Evolutionary conservation across 495 filamentous ascomycete genomes (phyloP), one percentile per base, ranked within the genome.

Genomic region (Neurospora discreta): DNA sequence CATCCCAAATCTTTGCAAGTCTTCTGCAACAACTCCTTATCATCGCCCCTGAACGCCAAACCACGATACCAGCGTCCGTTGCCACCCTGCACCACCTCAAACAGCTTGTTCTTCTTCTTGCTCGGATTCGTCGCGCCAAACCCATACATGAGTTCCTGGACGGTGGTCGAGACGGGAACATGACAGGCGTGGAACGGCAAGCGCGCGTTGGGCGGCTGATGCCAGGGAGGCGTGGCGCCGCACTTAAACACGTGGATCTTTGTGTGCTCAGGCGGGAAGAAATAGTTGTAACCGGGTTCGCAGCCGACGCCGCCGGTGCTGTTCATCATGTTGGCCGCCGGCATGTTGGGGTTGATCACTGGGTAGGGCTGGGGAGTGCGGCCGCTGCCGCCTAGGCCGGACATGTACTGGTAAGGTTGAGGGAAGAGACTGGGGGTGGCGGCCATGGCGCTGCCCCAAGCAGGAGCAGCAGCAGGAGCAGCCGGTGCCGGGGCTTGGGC

Each of bases 281-380:
- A 80, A 75, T 86, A 87, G 76, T 86, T 83, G 76, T 83, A 86
- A 5, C 84, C 84, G 0, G 84, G 84, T 73, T 86, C 84, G 41
- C 81, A 80, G 43, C 84, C 85, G 8, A 79, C 76, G 41, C 89
- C 90, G 18, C 88, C 88, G 13, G 86, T 85, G 18, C 84, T 81
- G 70, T 89, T 84, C 26, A 81, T 80, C 43, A 90, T 75, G 77
- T 91, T 88, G 68, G 89, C 80, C 10, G 82, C 84, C 13, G 85
- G 82, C 60, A 90, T 74, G 77, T 85, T 86, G 16, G 77, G 76
- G 30, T 88, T 83, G 33, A 83, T 78, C 33, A 72, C 70, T 0
- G 81, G 80, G 11, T 77, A 74, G 0, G 80, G 77, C 44, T 82
- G 79, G 0, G 82, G 82, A 41, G 75, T 30, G 23, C 82, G 82